Evolutionary conservation across 2,329 filamentous ascomycete species (phyloP).

Genomic region (Alternaria postmessia): DNA sequence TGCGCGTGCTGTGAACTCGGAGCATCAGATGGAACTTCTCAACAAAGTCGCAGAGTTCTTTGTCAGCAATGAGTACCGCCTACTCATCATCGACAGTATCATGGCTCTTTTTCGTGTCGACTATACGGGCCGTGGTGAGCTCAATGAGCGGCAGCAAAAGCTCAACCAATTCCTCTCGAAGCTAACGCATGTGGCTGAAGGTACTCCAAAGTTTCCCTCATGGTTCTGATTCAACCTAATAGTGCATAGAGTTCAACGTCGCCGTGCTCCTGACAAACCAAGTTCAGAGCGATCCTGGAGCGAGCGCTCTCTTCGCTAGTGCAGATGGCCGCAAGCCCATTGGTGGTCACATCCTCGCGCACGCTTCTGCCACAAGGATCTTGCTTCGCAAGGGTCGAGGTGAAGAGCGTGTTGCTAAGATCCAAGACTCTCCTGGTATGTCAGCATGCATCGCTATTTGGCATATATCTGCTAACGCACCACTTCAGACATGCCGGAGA

Average conservation of each 20-base stretch:
- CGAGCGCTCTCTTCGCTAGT: slow-evolving; percentile 71
- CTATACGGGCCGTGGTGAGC: slow-evolving; percentile 71
- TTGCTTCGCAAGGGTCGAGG: slow-evolving; percentile 73
- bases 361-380: slow-evolving; percentile 72
- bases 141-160: slow-evolving; percentile 73
- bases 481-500: slow-evolving; percentile 68
- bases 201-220: slow-evolving; percentile 38
- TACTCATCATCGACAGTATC: slow-evolving; percentile 74
- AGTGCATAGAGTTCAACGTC: slow-evolving; percentile 68
- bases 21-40: slow-evolving; percentile 70
- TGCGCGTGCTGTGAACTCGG: slow-evolving; percentile 70
- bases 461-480: slow-evolving; percentile 26
- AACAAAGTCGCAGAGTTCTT: slow-evolving; percentile 69
- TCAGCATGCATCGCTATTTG: slow-evolving; percentile 9
- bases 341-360: slow-evolving; percentile 73
- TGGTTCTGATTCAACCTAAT: not conserved
- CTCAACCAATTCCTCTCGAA: slow-evolving; percentile 71
- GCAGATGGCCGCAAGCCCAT: slow-evolving; percentile 73
- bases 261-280: slow-evolving; percentile 69
- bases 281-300: slow-evolving; percentile 74
- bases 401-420: slow-evolving; percentile 74
- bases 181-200: slow-evolving; percentile 70
- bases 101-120: slow-evolving; percentile 75
- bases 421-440: slow-evolving; percentile 71
- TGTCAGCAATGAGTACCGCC: slow-evolving; percentile 68